A percentile compares a stretch with the other conserved stretches of the same genome.
These are phyloP conservation scores for Aspergillus panamensis DNA, from an alignment of 495 filamentous ascomycete species.

Conservation along the genomic window DNA sequence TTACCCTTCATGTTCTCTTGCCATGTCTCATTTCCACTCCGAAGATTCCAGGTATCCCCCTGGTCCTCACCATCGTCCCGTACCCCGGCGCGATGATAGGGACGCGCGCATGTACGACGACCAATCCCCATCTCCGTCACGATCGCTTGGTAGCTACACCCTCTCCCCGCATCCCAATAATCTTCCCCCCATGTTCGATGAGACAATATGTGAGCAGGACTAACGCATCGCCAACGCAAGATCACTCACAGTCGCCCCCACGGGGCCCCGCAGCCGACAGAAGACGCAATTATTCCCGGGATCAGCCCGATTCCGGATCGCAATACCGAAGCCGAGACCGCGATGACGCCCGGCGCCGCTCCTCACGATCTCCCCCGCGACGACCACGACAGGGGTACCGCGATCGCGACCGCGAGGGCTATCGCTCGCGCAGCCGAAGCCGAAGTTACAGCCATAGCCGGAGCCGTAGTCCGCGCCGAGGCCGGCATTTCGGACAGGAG, in stretches of 20 bases:
- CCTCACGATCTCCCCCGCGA: slow-evolving; percentile 38
- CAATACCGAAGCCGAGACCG: slow-evolving; percentile 38
- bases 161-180: slow-evolving; percentile 37
- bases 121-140: slow-evolving; percentile 38
- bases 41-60: slow-evolving; percentile 30
- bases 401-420: slow-evolving; percentile 56
- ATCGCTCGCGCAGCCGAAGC: slow-evolving; percentile 48
- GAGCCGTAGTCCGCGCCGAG: slow-evolving; percentile 41
- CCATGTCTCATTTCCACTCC: slow-evolving; percentile 35
- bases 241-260: slow-evolving; percentile 38
- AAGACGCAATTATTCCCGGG: slow-evolving; percentile 35
- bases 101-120: slow-evolving; percentile 52
- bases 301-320: slow-evolving; percentile 28
- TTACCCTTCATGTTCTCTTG: slow-evolving; percentile 11
- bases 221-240: slow-evolving; percentile 34
- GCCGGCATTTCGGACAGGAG: slow-evolving; percentile 47
- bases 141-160: slow-evolving; percentile 42
- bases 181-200: neutral
- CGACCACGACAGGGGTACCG: slow-evolving; percentile 43
- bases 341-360: slow-evolving; percentile 39
- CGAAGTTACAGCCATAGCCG: slow-evolving; percentile 44
- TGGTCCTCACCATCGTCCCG: slow-evolving; percentile 27
- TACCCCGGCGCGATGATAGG: slow-evolving; percentile 35
- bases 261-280: slow-evolving; percentile 39
- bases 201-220: slow-evolving; percentile 23